Evolutionary conservation across 1,284 basidiomycete genomes (phyloP).

Genomic region (Cryptococcus amylolentus): DNA sequence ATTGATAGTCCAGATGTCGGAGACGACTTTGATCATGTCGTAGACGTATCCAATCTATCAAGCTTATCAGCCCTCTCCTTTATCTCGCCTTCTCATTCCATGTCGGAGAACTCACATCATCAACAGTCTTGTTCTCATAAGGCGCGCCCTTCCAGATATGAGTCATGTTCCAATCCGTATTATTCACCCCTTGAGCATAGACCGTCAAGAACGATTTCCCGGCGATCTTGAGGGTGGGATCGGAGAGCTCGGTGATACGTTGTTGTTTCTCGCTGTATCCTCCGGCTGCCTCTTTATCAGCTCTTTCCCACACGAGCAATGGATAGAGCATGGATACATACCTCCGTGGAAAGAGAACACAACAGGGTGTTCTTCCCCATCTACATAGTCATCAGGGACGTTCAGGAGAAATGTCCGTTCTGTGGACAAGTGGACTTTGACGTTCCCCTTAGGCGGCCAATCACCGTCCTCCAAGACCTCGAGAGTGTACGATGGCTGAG

Average conservation of each 20-base stretch:
- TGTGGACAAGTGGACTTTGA: slow-evolving; percentile 11
- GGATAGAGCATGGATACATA: slow-evolving; percentile 7
- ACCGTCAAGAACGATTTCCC: slow-evolving; percentile 22
- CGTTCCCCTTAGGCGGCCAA: neutral
- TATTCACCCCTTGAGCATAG: slow-evolving; percentile 29
- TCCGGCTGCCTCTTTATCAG: slow-evolving; percentile 13
- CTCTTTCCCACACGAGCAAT: neutral
- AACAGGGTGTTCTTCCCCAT: slow-evolving; percentile 15
- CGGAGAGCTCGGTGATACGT: slow-evolving; percentile 21
- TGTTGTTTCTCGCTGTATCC: slow-evolving; percentile 25
- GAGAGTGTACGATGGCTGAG: too few relatives aligned
- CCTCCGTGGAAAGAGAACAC: slow-evolving; percentile 31
- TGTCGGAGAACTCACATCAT: slow-evolving; percentile 22
- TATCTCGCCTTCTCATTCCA: neutral
- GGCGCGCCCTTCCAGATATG: slow-evolving; percentile 27
- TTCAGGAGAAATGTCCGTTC: slow-evolving; percentile 22
- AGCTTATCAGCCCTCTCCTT: neutral
- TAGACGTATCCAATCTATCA: slow-evolving; percentile 20
- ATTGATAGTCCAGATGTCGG: slow-evolving; percentile 18
- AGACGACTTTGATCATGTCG: slow-evolving; percentile 21
- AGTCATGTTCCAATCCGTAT: slow-evolving; percentile 22
- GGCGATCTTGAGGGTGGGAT: slow-evolving; percentile 16
- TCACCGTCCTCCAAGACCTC: neutral
- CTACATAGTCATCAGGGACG: slow-evolving; percentile 21
- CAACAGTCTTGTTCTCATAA: slow-evolving; percentile 27